Conservation (phyloP, 1,284 basidiomycete species). For the Papiliotrema nemorosa region DNA sequence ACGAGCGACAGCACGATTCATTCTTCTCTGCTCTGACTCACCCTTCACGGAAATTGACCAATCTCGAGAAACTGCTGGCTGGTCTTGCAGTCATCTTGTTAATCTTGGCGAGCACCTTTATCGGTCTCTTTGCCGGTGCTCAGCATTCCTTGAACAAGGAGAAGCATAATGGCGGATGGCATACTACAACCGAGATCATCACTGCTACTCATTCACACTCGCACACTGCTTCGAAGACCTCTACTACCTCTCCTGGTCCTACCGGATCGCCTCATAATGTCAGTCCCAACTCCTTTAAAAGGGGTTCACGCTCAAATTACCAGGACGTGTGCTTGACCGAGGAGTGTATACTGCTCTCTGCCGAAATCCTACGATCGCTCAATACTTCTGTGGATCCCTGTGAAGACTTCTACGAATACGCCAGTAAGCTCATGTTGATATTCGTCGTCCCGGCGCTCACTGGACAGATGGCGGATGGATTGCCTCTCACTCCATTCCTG, state of each 20-base stretch:
- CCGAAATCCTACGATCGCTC: slow-evolving; percentile 73
- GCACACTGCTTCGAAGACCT: slow-evolving; percentile 36
- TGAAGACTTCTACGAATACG: slow-evolving; percentile 90
- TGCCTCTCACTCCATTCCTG: slow-evolving; percentile 71
- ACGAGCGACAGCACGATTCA: slow-evolving; percentile 17
- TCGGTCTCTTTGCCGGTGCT: slow-evolving; percentile 86
- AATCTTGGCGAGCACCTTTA: slow-evolving; percentile 76
- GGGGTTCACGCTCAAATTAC: slow-evolving; percentile 4
- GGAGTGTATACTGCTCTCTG: slow-evolving; percentile 78
- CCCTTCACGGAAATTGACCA: slow-evolving; percentile 63
- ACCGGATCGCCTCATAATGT: slow-evolving; percentile 39
- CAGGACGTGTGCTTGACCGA: slow-evolving; percentile 69
- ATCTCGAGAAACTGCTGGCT: slow-evolving; percentile 79
- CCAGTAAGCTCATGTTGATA: slow-evolving; percentile 58
- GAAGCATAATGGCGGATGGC: slow-evolving; percentile 30
- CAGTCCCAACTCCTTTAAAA: slow-evolving; percentile 4
- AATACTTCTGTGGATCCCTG: slow-evolving; percentile 86
- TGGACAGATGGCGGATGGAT: slow-evolving; percentile 67
- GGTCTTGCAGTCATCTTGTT: slow-evolving; percentile 71
- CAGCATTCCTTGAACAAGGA: slow-evolving; percentile 66
- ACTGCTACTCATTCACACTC: slow-evolving; percentile 14
- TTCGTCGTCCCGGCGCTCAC: neutral
- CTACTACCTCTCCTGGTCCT: slow-evolving; percentile 26
- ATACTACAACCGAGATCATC: slow-evolving; percentile 35
- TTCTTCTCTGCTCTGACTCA: slow-evolving; percentile 34